Base-by-base conservation (phyloP, 257 asterid genomes). In the Prunella vulgaris region DNA sequence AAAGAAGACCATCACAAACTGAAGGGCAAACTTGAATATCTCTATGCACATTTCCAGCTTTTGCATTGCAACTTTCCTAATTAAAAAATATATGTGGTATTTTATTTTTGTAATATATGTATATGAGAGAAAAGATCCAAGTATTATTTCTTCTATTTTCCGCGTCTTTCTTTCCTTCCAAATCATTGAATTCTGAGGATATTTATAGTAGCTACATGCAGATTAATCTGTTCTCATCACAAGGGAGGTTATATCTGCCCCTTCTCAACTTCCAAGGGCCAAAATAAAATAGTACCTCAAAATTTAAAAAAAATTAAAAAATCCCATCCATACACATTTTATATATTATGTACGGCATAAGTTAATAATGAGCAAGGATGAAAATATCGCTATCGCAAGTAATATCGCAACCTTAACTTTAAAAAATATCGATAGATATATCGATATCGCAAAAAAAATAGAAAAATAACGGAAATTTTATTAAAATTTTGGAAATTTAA, bases 21-120 rank as follows among this genome's bases (percentile, higher is more conserved):
- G 62, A 2, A 78, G 2, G 0, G 76, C 79, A 7, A 74, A 1
- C 70, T 69, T 74, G 74, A 78, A 5, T 25, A 71, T 25, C 42
- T 37, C 66, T 25, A 78, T 17, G 71, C 76, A 78, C 66, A 78
- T 78, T 72, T 68, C 78, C 71, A 77, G 28, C 60, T 72, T 77
- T 74, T 77, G 78, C 77, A 77, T 66, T 38, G 1, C 33, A 25
- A 21, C n/a, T 37, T 30, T 0, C 57, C 37, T 25, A 25, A 25
- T n/a, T n/a, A n/a, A n/a, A n/a, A n/a, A n/a, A n/a, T n/a, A n/a
- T n/a, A n/a, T n/a, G n/a, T n/a, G n/a, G n/a, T n/a, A n/a, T n/a
- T n/a, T n/a, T n/a, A 17, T 2, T 33, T 1, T 49, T 10, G 20
- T 1, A 24, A 1, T 32, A 13, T 28, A 1, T 10, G 0, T 13